These are phyloP conservation scores for Pseudisothecium myosuroides DNA, from an alignment of 225 moss, liverwort and hornwort genomes.

Conservation along the genomic window DNA sequence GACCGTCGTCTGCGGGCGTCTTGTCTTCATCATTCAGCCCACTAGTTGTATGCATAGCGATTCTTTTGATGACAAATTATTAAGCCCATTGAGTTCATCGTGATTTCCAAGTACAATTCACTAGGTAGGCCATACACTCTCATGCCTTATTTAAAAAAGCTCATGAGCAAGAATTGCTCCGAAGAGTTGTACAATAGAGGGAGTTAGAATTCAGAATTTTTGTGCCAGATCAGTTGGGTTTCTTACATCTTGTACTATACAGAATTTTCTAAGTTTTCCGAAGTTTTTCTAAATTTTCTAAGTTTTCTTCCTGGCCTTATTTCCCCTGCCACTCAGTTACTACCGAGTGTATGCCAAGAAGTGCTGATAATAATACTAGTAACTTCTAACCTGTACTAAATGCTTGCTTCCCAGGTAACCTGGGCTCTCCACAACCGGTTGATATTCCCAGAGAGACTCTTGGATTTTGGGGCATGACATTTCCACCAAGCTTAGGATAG, in stretches of 20 bases:
- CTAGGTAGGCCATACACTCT: not conserved
- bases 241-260: not conserved
- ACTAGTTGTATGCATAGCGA: not conserved
- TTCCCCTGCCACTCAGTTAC: not conserved
- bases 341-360: not conserved
- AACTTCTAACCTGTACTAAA: not conserved
- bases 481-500: not conserved
- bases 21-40: slow-evolving; percentile 1
- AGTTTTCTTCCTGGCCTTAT: not conserved
- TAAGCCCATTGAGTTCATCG: not conserved
- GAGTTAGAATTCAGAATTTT: not conserved
- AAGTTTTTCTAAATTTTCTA: not conserved
- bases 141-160: not conserved
- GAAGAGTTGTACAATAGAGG: slow-evolving; percentile 9
- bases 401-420: not conserved
- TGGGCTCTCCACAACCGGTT: not conserved
- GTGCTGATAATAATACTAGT: not conserved
- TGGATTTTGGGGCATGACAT: not conserved
- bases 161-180: not conserved
- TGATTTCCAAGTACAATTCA: not conserved
- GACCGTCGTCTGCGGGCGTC: not conserved
- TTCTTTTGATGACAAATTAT: slow-evolving; percentile 2
- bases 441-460: not conserved
- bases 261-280: not conserved
- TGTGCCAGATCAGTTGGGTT: not conserved